Conservation (phyloP, 139 green algal species). For the Chlorella sp. region DNA sequence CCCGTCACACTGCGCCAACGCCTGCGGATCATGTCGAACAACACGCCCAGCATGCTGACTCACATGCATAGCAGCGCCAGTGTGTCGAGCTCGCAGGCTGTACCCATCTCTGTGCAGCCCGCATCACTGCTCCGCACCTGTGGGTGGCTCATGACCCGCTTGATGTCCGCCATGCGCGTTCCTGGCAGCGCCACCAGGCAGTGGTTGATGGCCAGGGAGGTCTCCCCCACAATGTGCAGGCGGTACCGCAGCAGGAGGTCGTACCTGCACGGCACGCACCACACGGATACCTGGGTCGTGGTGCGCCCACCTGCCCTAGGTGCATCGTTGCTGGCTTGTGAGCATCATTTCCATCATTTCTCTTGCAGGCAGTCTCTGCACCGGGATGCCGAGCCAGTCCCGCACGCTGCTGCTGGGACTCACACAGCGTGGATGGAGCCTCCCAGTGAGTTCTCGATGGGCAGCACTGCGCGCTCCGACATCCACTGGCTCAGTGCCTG, state of each 20-base stretch:
- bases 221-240: conserved; percentile 89
- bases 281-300: too few relatives aligned
- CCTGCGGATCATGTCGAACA: conserved; percentile 35
- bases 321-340: too few relatives aligned
- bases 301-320: too few relatives aligned
- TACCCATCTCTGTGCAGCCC: too few relatives aligned
- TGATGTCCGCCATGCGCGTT: conserved; percentile 65
- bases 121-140: conserved; percentile 76
- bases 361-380: too few relatives aligned
- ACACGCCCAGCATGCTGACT: too few relatives aligned
- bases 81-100: too few relatives aligned
- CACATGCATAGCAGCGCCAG: too few relatives aligned
- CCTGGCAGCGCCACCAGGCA: conserved; percentile 92
- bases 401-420: not conserved
- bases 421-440: conserved; percentile 53
- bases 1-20: conserved; percentile 64
- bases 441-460: conserved; percentile 59
- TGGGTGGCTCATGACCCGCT: conserved; percentile 82
- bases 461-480: conserved; percentile 52
- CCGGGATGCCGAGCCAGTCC: too few relatives aligned
- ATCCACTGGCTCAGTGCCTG: conserved; percentile 56
- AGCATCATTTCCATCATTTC: too few relatives aligned
- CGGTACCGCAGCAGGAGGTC: conserved; percentile 83
- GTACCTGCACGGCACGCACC: conserved; percentile 35
- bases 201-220: conserved; percentile 80